Conservation (phyloP, 805 yeast genomes). For the Kluyveromyces nonfermentans region DNA sequence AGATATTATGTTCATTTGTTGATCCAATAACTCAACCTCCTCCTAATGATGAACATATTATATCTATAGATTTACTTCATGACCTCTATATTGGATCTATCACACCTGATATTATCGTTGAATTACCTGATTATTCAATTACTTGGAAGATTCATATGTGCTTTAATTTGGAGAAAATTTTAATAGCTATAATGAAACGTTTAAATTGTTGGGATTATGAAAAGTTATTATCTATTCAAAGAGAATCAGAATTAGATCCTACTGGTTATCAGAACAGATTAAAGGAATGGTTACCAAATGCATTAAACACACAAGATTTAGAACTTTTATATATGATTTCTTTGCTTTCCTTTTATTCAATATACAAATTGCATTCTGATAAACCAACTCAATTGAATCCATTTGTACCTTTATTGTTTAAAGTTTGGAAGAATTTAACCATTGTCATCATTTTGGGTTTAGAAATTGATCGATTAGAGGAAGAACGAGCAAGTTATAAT, state of each 20-base stretch:
- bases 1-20: slow-evolving; percentile 31
- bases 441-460: slow-evolving; percentile 49
- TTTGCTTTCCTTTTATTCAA: slow-evolving; percentile 34
- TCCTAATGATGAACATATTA: slow-evolving; percentile 42
- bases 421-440: slow-evolving; percentile 60
- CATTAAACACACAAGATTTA: slow-evolving; percentile 32
- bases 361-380: slow-evolving; percentile 35
- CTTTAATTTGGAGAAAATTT: slow-evolving; percentile 24
- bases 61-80: slow-evolving; percentile 49
- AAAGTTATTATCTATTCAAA: slow-evolving; percentile 14
- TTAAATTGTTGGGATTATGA: slow-evolving; percentile 23
- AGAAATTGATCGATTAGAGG: slow-evolving; percentile 49
- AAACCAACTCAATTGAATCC: slow-evolving; percentile 43
- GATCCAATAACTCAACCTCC: slow-evolving; percentile 69
- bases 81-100: slow-evolving; percentile 41
- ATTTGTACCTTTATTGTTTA: slow-evolving; percentile 45
- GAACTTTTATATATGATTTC: slow-evolving; percentile 38
- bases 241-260: slow-evolving; percentile 11
- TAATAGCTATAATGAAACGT: slow-evolving; percentile 14
- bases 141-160: slow-evolving; percentile 19
- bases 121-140: slow-evolving; percentile 4
- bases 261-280: slow-evolving; percentile 26
- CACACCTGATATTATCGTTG: slow-evolving; percentile 14
- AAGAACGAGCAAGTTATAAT: slow-evolving; percentile 26
- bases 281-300: slow-evolving; percentile 29